Evolutionary conservation across 192 early-diverging fungal species (phyloP).

Genomic region (Backusella parvicylindrica): DNA sequence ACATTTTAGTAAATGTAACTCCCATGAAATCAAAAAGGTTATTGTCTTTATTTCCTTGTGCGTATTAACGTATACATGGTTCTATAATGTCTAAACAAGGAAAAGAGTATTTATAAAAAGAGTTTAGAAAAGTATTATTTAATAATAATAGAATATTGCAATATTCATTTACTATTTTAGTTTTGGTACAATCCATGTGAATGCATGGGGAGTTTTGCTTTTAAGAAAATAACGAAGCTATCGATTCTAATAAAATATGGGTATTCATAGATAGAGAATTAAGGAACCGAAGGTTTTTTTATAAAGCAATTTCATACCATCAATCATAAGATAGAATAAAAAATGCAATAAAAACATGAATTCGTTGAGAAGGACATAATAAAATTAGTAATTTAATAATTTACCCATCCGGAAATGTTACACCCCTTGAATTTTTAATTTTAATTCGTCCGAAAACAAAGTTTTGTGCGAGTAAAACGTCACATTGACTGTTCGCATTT

Average conservation of each 20-base stretch:
- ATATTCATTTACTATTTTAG: not conserved
- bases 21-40: not conserved
- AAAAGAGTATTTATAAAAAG: not conserved
- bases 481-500: slow-evolving; percentile 3
- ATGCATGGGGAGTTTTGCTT: not conserved
- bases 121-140: not conserved
- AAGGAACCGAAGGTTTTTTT: not conserved
- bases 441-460: slow-evolving; percentile 5
- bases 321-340: not conserved
- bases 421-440: slow-evolving; percentile 1
- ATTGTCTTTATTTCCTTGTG: not conserved
- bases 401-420: slow-evolving; percentile 2
- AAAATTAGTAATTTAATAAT: not conserved
- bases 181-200: not conserved
- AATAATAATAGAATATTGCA: not conserved
- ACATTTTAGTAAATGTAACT: not conserved
- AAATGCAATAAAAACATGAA: not conserved
- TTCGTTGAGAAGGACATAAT: not conserved
- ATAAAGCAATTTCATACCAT: not conserved
- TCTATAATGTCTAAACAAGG: not conserved
- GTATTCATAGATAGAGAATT: not conserved
- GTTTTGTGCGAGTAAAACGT: slow-evolving; percentile 2
- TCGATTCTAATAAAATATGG: not conserved
- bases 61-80: not conserved
- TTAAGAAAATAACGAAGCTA: not conserved